phyloP scores from a whole-genome alignment of 495 filamentous ascomycete genomes.

The Penicillium roqueforti region DNA sequence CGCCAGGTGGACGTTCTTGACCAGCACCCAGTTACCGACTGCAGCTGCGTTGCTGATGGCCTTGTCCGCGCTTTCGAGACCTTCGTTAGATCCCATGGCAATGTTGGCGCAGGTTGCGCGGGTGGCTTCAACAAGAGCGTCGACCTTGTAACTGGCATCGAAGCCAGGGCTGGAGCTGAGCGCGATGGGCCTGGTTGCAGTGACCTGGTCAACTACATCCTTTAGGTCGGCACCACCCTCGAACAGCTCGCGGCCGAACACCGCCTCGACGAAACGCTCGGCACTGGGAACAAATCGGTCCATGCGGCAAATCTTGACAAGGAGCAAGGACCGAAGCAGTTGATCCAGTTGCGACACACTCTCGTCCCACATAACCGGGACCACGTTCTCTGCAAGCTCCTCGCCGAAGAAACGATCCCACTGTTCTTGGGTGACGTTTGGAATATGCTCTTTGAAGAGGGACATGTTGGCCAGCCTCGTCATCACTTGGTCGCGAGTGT shows the following conservation, averaged over 20 bases:
- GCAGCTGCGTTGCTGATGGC: conserved; percentile 91
- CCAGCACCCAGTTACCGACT: conserved; percentile 88
- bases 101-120: conserved; percentile 86
- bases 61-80: conserved; percentile 86
- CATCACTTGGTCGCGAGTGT: conserved; percentile 67
- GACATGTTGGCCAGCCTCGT: conserved; percentile 61
- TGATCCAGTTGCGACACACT: conserved; percentile 62
- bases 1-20: conserved; percentile 98
- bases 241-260: conserved; percentile 82
- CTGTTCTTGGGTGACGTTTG: conserved; percentile 51
- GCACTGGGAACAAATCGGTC: conserved; percentile 91
- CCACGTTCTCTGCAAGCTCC: conserved; percentile 80
- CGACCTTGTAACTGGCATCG: conserved; percentile 98
- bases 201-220: conserved; percentile 79
- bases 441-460: conserved; percentile 69
- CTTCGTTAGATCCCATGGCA: conserved; percentile 97
- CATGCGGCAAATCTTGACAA: conserved; percentile 91
- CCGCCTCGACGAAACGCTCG: conserved; percentile 80
- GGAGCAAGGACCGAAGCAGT: conserved; percentile 75
- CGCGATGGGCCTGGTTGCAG: conserved; percentile 78
- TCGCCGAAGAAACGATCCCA: conserved; percentile 82
- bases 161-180: conserved; percentile 94
- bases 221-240: conserved; percentile 79
- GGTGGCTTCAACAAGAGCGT: conserved; percentile 82
- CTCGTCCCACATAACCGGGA: conserved; percentile 74